A percentile compares a stretch with the other conserved stretches of the same genome.
phyloP scores from a whole-genome alignment of 495 filamentous ascomycete species.

The Talaromyces nanjingensis region DNA sequence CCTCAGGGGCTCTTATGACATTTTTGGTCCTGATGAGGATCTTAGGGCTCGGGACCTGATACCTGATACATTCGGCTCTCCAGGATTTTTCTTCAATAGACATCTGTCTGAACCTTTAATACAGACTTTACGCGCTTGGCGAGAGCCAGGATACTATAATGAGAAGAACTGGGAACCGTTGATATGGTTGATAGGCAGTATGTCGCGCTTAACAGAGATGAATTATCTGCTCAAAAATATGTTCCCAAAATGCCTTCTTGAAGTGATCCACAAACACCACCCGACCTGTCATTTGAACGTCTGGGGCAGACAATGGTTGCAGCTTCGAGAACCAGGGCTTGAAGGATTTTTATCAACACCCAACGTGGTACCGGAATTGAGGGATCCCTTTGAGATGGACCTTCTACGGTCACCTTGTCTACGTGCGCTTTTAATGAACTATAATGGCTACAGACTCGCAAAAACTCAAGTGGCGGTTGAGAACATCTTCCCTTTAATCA shows the following conservation, averaged over 20 bases:
- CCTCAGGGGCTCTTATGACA: no score
- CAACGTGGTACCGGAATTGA: background rate
- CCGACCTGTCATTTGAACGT: background rate
- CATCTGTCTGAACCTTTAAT: background rate
- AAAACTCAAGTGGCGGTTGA: background rate
- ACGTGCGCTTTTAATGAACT: background rate
- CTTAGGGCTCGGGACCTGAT: no score
- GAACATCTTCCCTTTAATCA: background rate
- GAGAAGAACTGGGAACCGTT: background rate
- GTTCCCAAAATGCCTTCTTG: background rate
- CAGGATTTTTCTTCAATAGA: background rate
- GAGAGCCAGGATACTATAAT: background rate
- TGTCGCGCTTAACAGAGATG: background rate
- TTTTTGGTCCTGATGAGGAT: no score
- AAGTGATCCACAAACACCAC: background rate
- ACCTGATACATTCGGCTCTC: no score
- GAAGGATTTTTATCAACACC: background rate
- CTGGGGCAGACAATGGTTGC: background rate
- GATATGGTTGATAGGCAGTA: background rate
- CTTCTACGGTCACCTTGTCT: background rate
- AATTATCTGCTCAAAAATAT: background rate
- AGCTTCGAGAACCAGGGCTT: background rate
- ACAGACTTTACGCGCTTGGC: background rate
- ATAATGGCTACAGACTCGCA: background rate
- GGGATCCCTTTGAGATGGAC: background rate